Base-by-base conservation (phyloP, 352 stramenopile species). In the Phytophthora citrophthora region DNA sequence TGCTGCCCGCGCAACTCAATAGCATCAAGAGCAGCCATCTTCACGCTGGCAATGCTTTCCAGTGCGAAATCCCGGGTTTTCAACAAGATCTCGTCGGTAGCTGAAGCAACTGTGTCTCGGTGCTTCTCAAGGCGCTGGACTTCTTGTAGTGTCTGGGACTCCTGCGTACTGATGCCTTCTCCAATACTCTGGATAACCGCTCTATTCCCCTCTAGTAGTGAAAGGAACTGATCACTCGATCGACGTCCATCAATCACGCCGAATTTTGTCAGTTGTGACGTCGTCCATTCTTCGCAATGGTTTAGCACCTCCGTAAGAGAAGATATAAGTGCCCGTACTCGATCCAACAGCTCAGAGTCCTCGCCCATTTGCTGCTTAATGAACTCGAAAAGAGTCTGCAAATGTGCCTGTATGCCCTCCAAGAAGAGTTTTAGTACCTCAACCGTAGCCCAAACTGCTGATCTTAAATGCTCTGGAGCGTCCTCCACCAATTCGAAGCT, bases 51-150 rank as follows among this genome's bases (percentile, higher is more conserved):
- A 4, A 89, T 45, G 7, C 68, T 72, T 49, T 81, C 52, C 15
- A 85, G 51, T 54, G 82, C 73, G 43, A 70, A 49, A 24, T 47
- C 16, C 13, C 61, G 72, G 5, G 77, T 88, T 15, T 88, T 72
- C 0, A 61, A 56, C 29, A 92, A 50, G 36, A 89, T 73, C 23
- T 71, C 72, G 18, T 87, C 62, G 0, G 64, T 77, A 2, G 61
- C 51, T 13, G 55, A 59, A 27, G 64, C 46, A 26, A 83, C 76
- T 12, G 65, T 58, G 6, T 65, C 64, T 2, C 83, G 78, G 46
- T 70, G 74, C 29, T 68, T 55, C 46, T 88, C 80, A 52, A 87
- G 80, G 3, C 69, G 71, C 29, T 86, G 64, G 4, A 89, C 64
- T 38, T 89, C 67, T 5, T 70, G 67, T 16, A 86, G 15, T 5